These are phyloP conservation scores for Umbilicus rupestris DNA, from an alignment of 164 flowering plant genomes.

Conservation along the genomic window DNA sequence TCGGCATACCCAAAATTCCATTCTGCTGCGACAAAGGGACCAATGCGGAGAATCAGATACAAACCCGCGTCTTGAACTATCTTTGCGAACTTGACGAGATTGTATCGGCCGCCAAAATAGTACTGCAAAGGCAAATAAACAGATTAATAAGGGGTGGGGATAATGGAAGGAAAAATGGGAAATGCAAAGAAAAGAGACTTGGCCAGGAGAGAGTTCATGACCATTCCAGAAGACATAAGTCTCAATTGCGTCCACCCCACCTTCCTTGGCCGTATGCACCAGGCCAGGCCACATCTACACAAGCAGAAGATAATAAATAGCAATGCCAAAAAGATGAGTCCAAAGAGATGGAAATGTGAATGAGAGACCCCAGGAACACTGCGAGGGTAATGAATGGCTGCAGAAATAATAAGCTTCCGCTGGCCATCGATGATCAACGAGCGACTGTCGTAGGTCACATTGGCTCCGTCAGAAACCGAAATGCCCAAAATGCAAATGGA, in stretches of 20 bases:
- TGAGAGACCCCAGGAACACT: slow-evolving; percentile 6
- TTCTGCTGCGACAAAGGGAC: slow-evolving; percentile 95
- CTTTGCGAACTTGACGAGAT: slow-evolving; percentile 83
- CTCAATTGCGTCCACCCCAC: slow-evolving; percentile 77
- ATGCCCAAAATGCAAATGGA: not conserved
- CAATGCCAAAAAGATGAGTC: too few species aligned
- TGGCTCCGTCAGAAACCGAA: slow-evolving; percentile 1
- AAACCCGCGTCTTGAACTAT: slow-evolving; percentile 68
- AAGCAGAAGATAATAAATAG: not conserved
- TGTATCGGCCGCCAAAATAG: slow-evolving; percentile 70
- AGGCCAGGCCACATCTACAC: slow-evolving; percentile 94
- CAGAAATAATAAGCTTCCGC: slow-evolving; percentile 4
- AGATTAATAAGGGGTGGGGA: not conserved
- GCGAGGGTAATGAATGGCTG: slow-evolving; percentile 10
- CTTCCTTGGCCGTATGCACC: slow-evolving; percentile 72
- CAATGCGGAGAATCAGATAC: slow-evolving; percentile 81
- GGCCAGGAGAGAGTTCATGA: slow-evolving; percentile 73
- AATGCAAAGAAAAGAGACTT: slow-evolving; percentile 31
- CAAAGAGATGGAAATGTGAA: not conserved
- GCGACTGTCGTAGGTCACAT: slow-evolving; percentile 6
- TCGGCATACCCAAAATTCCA: slow-evolving; percentile 81
- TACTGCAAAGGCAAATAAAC: slow-evolving; percentile 32
- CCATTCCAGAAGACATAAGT: slow-evolving; percentile 98
- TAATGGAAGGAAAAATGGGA: too few species aligned
- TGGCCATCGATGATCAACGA: slow-evolving; percentile 6